These are phyloP conservation scores for Exophiala phaeomuriformis DNA, from an alignment of 2,329 filamentous ascomycete genomes.

Conservation along the genomic window DNA sequence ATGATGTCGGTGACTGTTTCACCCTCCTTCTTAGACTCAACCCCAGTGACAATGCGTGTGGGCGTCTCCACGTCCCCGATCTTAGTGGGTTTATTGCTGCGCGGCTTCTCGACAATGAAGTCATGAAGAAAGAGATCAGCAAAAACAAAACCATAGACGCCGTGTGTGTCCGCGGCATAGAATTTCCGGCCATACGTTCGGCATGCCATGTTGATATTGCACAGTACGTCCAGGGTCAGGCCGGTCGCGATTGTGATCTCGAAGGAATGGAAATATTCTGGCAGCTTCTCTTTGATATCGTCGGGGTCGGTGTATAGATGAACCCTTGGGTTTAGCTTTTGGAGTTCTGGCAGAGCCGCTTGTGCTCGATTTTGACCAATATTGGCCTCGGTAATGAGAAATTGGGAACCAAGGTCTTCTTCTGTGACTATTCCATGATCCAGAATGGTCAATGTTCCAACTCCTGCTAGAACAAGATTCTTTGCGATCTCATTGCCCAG, in stretches of 20 bases:
- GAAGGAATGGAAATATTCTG: constrained; percentile 69
- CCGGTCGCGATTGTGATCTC: constrained; percentile 88
- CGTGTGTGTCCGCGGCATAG: constrained; percentile 81
- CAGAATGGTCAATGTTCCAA: constrained; percentile 80
- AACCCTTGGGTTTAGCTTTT: constrained; percentile 84
- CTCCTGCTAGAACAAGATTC: constrained; percentile 89
- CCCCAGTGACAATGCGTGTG: constrained; percentile 67
- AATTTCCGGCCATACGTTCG: constrained; percentile 72
- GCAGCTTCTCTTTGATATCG: constrained; percentile 59
- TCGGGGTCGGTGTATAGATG: constrained; percentile 62
- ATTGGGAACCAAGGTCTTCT: constrained; percentile 72
- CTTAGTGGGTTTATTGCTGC: constrained; percentile 63
- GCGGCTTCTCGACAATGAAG: constrained; percentile 78
- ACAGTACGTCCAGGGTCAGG: constrained; percentile 65
- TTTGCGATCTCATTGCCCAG: constrained; percentile 94
- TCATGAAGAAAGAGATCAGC: constrained; percentile 85
- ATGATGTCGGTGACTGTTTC: constrained; percentile 73
- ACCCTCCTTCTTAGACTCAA: constrained; percentile 61
- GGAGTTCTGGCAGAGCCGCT: constrained; percentile 68
- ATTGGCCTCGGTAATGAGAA: constrained; percentile 67
- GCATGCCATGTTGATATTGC: constrained; percentile 77
- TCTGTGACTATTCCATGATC: constrained; percentile 70
- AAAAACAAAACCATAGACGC: constrained; percentile 92
- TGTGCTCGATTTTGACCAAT: constrained; percentile 77
- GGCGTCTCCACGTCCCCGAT: constrained; percentile 58